Evolutionary conservation across 768 basidiomycete species (phyloP), one percentile per base, ranked within the genome.

Genomic region (Boletellus emodensis): DNA sequence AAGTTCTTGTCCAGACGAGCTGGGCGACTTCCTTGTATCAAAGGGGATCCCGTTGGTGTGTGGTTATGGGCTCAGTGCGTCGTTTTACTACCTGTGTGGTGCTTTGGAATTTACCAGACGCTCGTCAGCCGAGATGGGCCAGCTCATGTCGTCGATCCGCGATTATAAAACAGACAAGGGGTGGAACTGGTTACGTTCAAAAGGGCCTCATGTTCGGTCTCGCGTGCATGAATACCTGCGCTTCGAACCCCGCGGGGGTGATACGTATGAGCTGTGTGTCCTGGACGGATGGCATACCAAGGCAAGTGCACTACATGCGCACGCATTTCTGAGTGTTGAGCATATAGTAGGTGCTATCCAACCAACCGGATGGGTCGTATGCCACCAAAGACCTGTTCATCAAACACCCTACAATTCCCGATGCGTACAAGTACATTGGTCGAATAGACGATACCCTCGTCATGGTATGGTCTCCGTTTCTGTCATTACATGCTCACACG

Each of bases 351-450:
- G 55, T 65, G 33, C 53, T 66, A 61, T 55, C 56, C 41, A 79
- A 82, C 61, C 68, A 75, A 33, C 72, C 75, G 3, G 79, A 82
- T 54, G 74, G 73, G 2, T 76, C 76, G 1, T 83, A 77, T 56
- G 79, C 81, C 2, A 79, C 78, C 13, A 79, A 74, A 46, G 81
- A 83, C 56, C 68, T 82, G 13, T 77, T 82, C 57, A 56, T 74
- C 17, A 70, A 70, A 42, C 80, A 83, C 49, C 72, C 74, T 0
- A 74, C 61, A 62, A 75, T 57, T 3, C 69, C 61, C 15, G 62
- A 58, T 55, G 55, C 65, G 28, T 79, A 71, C 68, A 79, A 75
- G 56, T 77, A 75, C 44, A 67, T 77, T n/a, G 80, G 81, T 1
- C 65, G 81, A 22, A 61, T 79, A 40, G 81, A 82, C 54, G 81